phyloP scores from a whole-genome alignment of 208 protist species.

The Trypanosoma congolense region DNA sequence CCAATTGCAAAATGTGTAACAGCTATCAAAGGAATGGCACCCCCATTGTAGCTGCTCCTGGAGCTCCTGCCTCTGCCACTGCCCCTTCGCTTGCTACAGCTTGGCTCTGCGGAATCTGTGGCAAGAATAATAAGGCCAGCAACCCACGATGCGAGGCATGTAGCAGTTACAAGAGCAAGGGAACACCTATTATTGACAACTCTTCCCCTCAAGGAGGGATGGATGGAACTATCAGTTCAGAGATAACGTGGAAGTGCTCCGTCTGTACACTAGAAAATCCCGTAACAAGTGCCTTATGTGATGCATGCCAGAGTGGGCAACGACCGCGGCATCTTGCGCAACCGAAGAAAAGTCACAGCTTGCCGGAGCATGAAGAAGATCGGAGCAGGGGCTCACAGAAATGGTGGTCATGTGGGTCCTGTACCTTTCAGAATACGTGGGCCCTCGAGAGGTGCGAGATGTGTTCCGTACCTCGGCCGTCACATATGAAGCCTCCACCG shows the following conservation, averaged over 20 bases:
- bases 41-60: slow-evolving; percentile 13
- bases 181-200: slow-evolving; percentile 23
- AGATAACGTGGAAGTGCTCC: slow-evolving; percentile 55
- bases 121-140: slow-evolving; percentile 43
- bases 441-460: slow-evolving; percentile 58
- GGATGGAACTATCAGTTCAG: slow-evolving; percentile 2
- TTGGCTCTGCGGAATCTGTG: slow-evolving; percentile 66
- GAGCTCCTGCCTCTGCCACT: neutral
- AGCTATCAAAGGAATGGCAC: slow-evolving; percentile 62
- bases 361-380: too few species aligned
- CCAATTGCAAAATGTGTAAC: slow-evolving; percentile 55
- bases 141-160: slow-evolving; percentile 51
- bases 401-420: slow-evolving; percentile 57
- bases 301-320: slow-evolving; percentile 71
- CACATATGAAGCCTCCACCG: slow-evolving; percentile 29
- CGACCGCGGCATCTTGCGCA: slow-evolving; percentile 45
- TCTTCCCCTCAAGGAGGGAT: neutral
- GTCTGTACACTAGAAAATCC: slow-evolving; percentile 79
- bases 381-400: neutral
- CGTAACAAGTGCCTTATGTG: slow-evolving; percentile 39
- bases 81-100: slow-evolving; percentile 11
- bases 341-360: slow-evolving; percentile 12
- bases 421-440: slow-evolving; percentile 65
- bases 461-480: slow-evolving; percentile 49
- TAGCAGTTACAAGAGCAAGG: slow-evolving; percentile 53